phyloP scores from a whole-genome alignment of 371 early-diverging fungal genomes.

The Rhizopus stolonifer region DNA sequence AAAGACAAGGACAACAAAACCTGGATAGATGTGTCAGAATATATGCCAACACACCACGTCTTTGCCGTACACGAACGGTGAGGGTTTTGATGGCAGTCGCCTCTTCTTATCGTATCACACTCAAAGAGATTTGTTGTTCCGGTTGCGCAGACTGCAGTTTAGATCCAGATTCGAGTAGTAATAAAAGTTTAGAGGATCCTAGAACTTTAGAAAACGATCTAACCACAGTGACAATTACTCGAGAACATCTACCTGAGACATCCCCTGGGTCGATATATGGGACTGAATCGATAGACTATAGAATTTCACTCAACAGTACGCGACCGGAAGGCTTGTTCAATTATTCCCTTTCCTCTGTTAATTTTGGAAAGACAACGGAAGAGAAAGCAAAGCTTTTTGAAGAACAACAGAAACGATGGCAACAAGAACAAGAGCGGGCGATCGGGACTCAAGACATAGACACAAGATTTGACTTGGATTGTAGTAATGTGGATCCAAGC shows the following conservation, averaged over 20 bases:
- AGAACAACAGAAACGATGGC: slow-evolving; percentile 5
- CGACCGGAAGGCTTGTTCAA: slow-evolving; percentile 25
- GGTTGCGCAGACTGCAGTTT: no score
- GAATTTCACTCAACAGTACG: neutral
- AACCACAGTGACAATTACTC: neutral
- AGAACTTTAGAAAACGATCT: neutral
- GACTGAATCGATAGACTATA: no score
- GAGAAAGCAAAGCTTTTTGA: neutral
- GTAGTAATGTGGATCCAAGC: no score
- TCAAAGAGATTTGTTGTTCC: neutral
- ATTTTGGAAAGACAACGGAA: neutral
- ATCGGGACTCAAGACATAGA: no score
- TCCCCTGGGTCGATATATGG: no score
- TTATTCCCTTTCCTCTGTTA: neutral
- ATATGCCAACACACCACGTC: slow-evolving; percentile 13
- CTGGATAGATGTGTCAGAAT: slow-evolving; percentile 24
- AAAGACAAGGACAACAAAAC: slow-evolving; percentile 23
- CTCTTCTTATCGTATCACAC: neutral
- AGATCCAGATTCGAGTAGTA: neutral
- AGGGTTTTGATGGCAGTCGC: slow-evolving; percentile 1
- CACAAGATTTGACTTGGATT: no score
- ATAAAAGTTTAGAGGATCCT: no score
- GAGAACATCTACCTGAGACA: neutral
- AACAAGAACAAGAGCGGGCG: neutral
- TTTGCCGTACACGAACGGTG: slow-evolving; percentile 12